Percentiles rank a stretch among this genome's conserved stretches.
phyloP scores from a whole-genome alignment of 2,329 filamentous ascomycete genomes.

The Pleoardoris graminearum region DNA sequence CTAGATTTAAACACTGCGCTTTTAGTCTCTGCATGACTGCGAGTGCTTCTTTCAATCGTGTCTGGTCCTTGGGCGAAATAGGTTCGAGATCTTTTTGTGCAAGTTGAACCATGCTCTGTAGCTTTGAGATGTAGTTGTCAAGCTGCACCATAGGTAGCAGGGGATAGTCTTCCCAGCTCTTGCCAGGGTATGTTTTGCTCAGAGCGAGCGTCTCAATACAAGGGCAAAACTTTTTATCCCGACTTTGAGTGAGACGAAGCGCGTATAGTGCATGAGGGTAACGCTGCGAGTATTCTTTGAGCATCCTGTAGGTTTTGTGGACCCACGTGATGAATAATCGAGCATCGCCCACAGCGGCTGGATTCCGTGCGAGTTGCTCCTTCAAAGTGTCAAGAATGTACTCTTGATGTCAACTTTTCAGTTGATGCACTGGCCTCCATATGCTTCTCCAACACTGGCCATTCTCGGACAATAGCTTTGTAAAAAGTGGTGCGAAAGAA shows the following conservation, averaged over 20 bases:
- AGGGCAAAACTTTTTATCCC: conserved; percentile 27
- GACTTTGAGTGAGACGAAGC: conserved; percentile 23
- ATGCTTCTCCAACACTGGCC: conserved; percentile 32
- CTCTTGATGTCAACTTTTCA: conserved; percentile 24
- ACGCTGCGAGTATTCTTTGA: conserved; percentile 28
- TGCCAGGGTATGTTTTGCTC: conserved; percentile 27
- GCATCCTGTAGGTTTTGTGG: conserved; percentile 21
- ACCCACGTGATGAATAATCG: conserved; percentile 29
- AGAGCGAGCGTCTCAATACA: conserved; percentile 34
- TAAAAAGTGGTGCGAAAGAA: conserved; percentile 34
- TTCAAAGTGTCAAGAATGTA: conserved; percentile 26
- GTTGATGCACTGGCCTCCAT: conserved; percentile 24
- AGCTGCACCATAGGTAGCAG: conserved; percentile 29
- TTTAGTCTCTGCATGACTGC: conserved; percentile 20
- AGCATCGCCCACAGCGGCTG: conserved; percentile 23
- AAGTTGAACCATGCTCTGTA: conserved; percentile 19
- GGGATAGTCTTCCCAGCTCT: conserved; percentile 35
- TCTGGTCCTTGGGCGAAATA: conserved; percentile 10
- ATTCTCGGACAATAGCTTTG: conserved; percentile 28
- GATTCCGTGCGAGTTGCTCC: conserved; percentile 15
- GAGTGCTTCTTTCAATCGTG: conserved; percentile 18
- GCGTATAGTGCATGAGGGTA: conserved; percentile 32
- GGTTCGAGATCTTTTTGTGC: conserved; percentile 5
- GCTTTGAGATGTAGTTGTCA: conserved; percentile 21
- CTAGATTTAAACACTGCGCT: conserved; percentile 11